Percentiles rank a stretch among this genome's conserved stretches.
Conservation (phyloP, 1,284 basidiomycete species). For the Ustilago bromivora region DNA sequence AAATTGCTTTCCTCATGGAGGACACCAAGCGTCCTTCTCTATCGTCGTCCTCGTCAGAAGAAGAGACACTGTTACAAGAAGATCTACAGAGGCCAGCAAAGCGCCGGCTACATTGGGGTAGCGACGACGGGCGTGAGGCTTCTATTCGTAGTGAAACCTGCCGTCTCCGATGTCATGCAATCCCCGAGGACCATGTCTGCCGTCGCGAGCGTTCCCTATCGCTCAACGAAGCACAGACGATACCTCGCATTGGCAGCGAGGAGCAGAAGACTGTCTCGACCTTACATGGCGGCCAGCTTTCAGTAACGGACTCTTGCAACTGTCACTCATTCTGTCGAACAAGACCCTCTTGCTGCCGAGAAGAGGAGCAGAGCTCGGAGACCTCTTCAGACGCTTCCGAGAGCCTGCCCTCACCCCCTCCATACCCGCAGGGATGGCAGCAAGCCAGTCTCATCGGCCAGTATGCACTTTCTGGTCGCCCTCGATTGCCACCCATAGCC, state of each 20-base stretch:
- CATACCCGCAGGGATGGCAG: slow-evolving; percentile 9
- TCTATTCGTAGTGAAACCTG: slow-evolving; percentile 15
- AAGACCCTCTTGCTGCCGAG: slow-evolving; percentile 35
- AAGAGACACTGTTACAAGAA: slow-evolving; percentile 2
- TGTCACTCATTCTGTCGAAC: slow-evolving; percentile 31
- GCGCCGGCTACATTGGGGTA: slow-evolving; percentile 56
- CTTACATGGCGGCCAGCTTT: neutral
- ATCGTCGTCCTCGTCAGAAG: slow-evolving; percentile 14
- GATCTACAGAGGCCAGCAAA: slow-evolving; percentile 10
- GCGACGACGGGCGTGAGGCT: slow-evolving; percentile 40
- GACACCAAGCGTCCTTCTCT: neutral
- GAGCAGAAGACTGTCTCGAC: slow-evolving; percentile 3
- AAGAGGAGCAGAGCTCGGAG: slow-evolving; percentile 24
- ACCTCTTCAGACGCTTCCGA: slow-evolving; percentile 28
- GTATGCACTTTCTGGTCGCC: slow-evolving; percentile 5
- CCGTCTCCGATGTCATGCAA: slow-evolving; percentile 5
- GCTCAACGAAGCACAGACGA: neutral
- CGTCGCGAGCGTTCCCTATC: neutral
- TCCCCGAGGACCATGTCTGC: neutral
- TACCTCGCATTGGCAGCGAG: neutral
- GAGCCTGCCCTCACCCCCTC: slow-evolving; percentile 23
- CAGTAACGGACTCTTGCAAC: neutral
- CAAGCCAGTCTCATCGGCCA: neutral
- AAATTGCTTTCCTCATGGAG: neutral
- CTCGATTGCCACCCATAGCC: slow-evolving; percentile 23